These are phyloP conservation scores for Trifolium pratense DNA, from an alignment of 306 rosid species.

Conservation along the genomic window DNA sequence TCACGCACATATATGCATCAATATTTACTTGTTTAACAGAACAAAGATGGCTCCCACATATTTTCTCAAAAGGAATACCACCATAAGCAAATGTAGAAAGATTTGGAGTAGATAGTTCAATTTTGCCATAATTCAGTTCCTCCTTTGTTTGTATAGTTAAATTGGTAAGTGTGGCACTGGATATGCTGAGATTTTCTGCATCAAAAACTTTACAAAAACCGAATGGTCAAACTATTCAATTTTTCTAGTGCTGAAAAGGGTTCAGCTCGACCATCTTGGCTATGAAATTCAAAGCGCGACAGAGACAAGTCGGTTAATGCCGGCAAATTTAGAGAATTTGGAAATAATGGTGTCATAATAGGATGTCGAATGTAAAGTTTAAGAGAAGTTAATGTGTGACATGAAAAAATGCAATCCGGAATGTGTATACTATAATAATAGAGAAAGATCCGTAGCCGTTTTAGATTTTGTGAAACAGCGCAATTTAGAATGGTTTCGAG, in stretches of 20 bases:
- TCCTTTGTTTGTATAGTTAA: not conserved
- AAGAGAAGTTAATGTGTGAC: not conserved
- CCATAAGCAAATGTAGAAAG: too few relatives aligned
- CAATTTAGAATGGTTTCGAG: too few relatives aligned
- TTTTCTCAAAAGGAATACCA: too few relatives aligned
- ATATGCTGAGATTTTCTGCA: not conserved
- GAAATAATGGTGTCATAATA: not conserved
- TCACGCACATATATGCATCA: too few relatives aligned
- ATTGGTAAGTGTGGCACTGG: not conserved
- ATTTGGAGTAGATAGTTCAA: too few relatives aligned
- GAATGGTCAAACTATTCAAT: not conserved
- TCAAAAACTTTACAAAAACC: not conserved
- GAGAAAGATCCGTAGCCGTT: not conserved
- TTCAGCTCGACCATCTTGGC: not conserved
- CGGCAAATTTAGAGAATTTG: not conserved
- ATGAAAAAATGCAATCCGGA: not conserved
- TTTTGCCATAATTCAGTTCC: too few relatives aligned
- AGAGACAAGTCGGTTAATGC: not conserved
- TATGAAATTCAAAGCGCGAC: too few relatives aligned
- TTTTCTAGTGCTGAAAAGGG: not conserved
- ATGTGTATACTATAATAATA: not conserved
- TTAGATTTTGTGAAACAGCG: not conserved
- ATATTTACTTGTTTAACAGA: too few relatives aligned
- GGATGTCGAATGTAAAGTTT: not conserved
- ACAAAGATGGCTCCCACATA: too few relatives aligned